Percentiles rank a stretch among this genome's conserved stretches.
Conservation (phyloP, 768 basidiomycete species). For the Pleurotus salmoneostramineus region DNA sequence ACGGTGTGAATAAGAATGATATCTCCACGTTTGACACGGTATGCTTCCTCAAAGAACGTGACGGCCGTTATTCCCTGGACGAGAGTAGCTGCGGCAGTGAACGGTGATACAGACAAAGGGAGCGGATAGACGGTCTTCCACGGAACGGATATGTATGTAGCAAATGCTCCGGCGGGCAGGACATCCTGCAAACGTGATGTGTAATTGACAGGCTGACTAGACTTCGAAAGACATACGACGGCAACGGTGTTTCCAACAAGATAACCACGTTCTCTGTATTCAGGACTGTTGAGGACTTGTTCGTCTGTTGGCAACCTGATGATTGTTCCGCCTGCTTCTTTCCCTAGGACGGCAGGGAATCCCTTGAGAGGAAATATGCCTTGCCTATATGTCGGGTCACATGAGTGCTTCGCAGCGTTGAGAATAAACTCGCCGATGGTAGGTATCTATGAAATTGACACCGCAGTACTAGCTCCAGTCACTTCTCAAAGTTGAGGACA, state of each 20-base stretch:
- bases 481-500: neutral
- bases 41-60: slow-evolving; percentile 79
- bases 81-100: slow-evolving; percentile 60
- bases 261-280: slow-evolving; percentile 62
- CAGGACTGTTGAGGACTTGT: slow-evolving; percentile 52
- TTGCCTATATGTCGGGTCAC: slow-evolving; percentile 27
- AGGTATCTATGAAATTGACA: slow-evolving; percentile 87
- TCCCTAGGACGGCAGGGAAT: slow-evolving; percentile 69
- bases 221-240: slow-evolving; percentile 38
- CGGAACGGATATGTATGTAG: slow-evolving; percentile 68
- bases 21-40: slow-evolving; percentile 78
- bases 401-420: neutral
- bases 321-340: slow-evolving; percentile 76
- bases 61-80: slow-evolving; percentile 79
- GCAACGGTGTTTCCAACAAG: slow-evolving; percentile 71
- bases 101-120: slow-evolving; percentile 56
- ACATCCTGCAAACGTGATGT: slow-evolving; percentile 29
- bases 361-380: slow-evolving; percentile 59
- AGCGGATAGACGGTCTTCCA: slow-evolving; percentile 58
- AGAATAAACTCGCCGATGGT: slow-evolving; percentile 52
- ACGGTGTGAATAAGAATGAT: slow-evolving; percentile 85
- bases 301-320: slow-evolving; percentile 69
- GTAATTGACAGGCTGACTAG: neutral
- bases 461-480: slow-evolving; percentile 65
- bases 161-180: slow-evolving; percentile 43